These are phyloP conservation scores for Acanthamoeba lugdunensis DNA, from an alignment of 208 protist genomes.

Conservation along the genomic window DNA sequence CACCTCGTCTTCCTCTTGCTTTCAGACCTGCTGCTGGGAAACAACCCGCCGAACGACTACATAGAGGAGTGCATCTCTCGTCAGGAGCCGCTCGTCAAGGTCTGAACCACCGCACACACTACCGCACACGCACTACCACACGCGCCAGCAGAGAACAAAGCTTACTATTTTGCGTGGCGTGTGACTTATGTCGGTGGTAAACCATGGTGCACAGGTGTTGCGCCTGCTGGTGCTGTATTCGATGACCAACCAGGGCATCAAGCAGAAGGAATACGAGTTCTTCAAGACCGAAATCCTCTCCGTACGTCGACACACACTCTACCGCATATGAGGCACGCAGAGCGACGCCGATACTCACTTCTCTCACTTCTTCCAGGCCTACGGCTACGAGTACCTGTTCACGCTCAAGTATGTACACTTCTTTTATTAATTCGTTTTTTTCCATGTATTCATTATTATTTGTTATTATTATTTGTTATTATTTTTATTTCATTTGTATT, in stretches of 20 bases:
- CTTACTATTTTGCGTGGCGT: too few relatives aligned
- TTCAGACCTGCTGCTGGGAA: constrained; percentile 73
- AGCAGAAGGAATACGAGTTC: constrained; percentile 79
- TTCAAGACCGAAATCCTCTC: constrained; percentile 80
- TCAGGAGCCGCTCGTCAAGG: constrained; percentile 81
- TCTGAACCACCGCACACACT: neutral
- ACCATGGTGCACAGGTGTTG: constrained; percentile 59
- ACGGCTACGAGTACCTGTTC: constrained; percentile 80
- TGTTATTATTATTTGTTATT: neutral
- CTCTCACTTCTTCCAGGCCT: constrained; percentile 71
- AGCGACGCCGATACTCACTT: neutral
- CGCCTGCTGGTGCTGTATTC: constrained; percentile 77
- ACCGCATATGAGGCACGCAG: too few relatives aligned
- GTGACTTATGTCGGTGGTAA: neutral
- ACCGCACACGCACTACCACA: too few relatives aligned
- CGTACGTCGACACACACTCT: neutral
- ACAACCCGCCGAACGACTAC: constrained; percentile 74
- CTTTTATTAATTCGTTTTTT: neutral
- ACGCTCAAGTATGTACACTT: constrained; percentile 76
- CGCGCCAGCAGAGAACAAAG: too few relatives aligned
- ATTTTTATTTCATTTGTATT: neutral
- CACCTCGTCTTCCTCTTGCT: neutral
- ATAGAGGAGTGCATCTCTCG: constrained; percentile 83
- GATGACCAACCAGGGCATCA: constrained; percentile 80
- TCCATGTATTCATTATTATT: neutral